A percentile compares a stretch with the other conserved stretches of the same genome.
phyloP scores from a whole-genome alignment of 2,329 filamentous ascomycete species.

The Lanzia echinophila region DNA sequence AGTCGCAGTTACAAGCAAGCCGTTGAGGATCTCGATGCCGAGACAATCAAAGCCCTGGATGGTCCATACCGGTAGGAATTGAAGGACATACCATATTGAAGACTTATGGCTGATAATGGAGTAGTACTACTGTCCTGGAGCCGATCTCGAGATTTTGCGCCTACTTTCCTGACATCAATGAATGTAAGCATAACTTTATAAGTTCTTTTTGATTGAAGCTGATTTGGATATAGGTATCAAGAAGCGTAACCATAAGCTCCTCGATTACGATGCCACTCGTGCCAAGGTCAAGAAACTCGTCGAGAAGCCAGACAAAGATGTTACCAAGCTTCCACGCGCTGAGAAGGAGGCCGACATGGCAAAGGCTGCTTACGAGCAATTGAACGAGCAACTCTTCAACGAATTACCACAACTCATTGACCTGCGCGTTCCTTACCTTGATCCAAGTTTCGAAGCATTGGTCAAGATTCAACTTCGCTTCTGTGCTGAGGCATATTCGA shows the following conservation, averaged over 20 bases:
- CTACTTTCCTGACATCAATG: conserved; percentile 98
- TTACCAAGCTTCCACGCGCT: conserved; percentile 87
- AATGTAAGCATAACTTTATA: conserved; percentile 52
- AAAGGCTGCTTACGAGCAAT: conserved; percentile 85
- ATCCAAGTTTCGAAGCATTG: conserved; percentile 93
- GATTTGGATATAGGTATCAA: conserved; percentile 66
- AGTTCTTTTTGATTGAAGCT: conserved; percentile 11
- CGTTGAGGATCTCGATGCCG: conserved; percentile 93
- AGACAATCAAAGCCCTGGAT: conserved; percentile 97
- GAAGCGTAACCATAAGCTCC: conserved; percentile 95
- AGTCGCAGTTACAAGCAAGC: conserved; percentile 97
- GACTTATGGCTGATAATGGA: conserved; percentile 16
- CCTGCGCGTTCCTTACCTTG: conserved; percentile 90
- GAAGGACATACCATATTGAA: background rate
- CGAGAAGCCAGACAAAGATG: conserved; percentile 98
- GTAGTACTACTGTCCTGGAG: conserved; percentile 82
- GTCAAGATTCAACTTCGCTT: conserved; percentile 98
- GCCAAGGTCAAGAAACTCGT: conserved; percentile 95
- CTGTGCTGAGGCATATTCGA: conserved; percentile 92
- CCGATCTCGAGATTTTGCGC: conserved; percentile 94
- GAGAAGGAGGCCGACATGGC: conserved; percentile 97
- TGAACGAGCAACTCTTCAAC: conserved; percentile 91
- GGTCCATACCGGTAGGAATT: conserved; percentile 72
- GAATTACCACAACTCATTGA: conserved; percentile 96
- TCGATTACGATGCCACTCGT: conserved; percentile 94